A percentile compares a stretch with the other conserved stretches of the same genome.
Conservation (phyloP, 2,329 filamentous ascomycete species). For the Verticillium longisporum region DNA sequence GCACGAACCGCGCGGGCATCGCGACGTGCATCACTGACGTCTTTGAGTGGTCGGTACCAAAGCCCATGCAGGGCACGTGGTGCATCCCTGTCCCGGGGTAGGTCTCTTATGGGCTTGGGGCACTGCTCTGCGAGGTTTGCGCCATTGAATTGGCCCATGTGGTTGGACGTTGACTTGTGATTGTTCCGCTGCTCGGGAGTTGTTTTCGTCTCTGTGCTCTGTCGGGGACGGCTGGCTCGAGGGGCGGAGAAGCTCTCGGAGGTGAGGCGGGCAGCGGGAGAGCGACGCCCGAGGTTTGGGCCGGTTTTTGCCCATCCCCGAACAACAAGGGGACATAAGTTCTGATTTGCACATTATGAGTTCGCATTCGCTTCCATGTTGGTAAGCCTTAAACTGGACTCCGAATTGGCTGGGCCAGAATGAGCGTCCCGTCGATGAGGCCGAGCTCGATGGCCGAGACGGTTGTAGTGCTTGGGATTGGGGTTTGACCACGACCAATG, state of each 20-base stretch:
- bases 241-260: background rate
- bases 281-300: background rate
- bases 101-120: background rate
- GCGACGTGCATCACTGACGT: background rate
- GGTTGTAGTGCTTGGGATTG: no score
- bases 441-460: no score
- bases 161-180: no score
- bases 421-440: no score
- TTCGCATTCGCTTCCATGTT: no score
- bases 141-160: background rate
- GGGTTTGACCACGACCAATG: no score
- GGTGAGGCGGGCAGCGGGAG: background rate
- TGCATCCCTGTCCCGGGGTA: background rate
- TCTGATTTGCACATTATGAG: no score
- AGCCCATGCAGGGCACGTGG: background rate
- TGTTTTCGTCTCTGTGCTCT: background rate
- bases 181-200: background rate
- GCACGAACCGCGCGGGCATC: background rate
- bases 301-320: background rate
- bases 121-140: background rate
- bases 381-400: no score
- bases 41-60: background rate
- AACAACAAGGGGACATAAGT: background rate
- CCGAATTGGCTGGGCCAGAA: no score
- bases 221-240: background rate